These are phyloP conservation scores for Suhomyces pyralidae DNA, from an alignment of 805 yeast genomes.

Conservation along the genomic window DNA sequence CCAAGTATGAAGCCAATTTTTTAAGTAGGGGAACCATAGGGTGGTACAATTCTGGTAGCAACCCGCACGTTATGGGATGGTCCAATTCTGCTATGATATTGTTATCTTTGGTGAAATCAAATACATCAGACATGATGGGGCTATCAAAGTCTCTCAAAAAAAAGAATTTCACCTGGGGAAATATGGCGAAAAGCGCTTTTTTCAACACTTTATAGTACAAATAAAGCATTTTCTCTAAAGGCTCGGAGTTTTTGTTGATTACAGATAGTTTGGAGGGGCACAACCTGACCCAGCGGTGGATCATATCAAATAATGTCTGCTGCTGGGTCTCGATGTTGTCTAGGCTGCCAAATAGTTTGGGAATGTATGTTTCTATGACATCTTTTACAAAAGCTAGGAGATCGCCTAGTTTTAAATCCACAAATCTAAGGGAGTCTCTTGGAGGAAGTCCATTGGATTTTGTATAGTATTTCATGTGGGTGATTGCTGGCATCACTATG, in stretches of 20 bases:
- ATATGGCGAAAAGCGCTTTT: slow-evolving; percentile 31
- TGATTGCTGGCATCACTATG: not conserved
- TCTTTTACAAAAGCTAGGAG: slow-evolving; percentile 23
- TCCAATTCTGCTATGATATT: slow-evolving; percentile 22
- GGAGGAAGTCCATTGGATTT: not conserved
- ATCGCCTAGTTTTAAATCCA: slow-evolving; percentile 21
- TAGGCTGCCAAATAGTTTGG: slow-evolving; percentile 21
- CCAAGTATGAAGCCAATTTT: slow-evolving; percentile 25
- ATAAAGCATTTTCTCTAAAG: slow-evolving; percentile 31
- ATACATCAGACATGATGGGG: slow-evolving; percentile 40
- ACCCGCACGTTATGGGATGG: slow-evolving; percentile 5
- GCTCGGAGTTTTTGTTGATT: slow-evolving; percentile 20
- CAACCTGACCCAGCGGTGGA: slow-evolving; percentile 33
- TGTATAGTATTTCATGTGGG: not conserved
- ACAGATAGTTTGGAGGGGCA: slow-evolving; percentile 30
- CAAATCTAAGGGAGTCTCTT: slow-evolving; percentile 11
- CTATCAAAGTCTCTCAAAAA: slow-evolving; percentile 39
- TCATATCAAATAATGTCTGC: slow-evolving; percentile 31
- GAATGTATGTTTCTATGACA: slow-evolving; percentile 25
- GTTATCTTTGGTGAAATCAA: slow-evolving; percentile 19
- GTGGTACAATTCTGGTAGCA: slow-evolving; percentile 11
- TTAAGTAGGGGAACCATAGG: slow-evolving; percentile 15
- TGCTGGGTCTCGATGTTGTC: slow-evolving; percentile 29
- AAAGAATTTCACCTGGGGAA: slow-evolving; percentile 41
- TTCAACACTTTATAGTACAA: slow-evolving; percentile 32